phyloP scores from a whole-genome alignment of 202 grass and related monocot genomes.

The Carex arenaria region DNA sequence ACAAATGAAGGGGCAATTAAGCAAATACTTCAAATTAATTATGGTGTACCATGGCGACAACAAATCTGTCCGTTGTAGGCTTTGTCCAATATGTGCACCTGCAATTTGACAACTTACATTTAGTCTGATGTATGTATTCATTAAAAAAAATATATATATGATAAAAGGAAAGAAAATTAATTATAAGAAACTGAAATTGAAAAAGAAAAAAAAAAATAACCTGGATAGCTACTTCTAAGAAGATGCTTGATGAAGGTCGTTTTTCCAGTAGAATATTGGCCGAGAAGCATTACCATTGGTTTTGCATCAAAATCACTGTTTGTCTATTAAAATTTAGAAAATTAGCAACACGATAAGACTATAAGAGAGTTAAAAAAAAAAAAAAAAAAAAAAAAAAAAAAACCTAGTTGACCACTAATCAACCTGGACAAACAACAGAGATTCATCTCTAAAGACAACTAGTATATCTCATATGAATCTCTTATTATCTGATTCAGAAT shows the following conservation, averaged over 20 bases:
- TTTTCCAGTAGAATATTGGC: slow-evolving; percentile 94
- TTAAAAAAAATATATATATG: not conserved
- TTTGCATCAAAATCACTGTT: slow-evolving; percentile 97
- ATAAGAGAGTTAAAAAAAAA: not conserved
- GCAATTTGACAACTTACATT: slow-evolving; percentile 27
- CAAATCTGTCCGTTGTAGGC: slow-evolving; percentile 97
- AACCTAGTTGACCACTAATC: not conserved
- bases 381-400: not conserved
- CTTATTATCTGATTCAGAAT: not conserved
- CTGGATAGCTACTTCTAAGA: slow-evolving; percentile 74
- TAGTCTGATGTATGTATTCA: slow-evolving; percentile 8
- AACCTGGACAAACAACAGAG: not conserved
- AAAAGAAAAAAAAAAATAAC: slow-evolving; percentile 26
- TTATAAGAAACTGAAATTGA: not conserved
- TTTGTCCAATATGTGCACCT: slow-evolving; percentile 99
- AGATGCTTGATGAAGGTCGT: slow-evolving; percentile 95
- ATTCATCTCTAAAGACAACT: not conserved
- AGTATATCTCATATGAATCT: not conserved
- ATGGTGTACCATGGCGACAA: slow-evolving; percentile 88
- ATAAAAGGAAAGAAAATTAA: not conserved
- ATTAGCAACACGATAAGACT: not conserved
- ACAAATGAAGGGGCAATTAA: not conserved
- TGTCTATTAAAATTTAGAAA: slow-evolving; percentile 43
- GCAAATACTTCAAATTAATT: slow-evolving; percentile 19
- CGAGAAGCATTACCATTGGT: slow-evolving; percentile 96